A percentile compares a stretch with the other conserved stretches of the same genome.
Conservation (phyloP, 495 filamentous ascomycete species). For the Xylaria scruposa region DNA sequence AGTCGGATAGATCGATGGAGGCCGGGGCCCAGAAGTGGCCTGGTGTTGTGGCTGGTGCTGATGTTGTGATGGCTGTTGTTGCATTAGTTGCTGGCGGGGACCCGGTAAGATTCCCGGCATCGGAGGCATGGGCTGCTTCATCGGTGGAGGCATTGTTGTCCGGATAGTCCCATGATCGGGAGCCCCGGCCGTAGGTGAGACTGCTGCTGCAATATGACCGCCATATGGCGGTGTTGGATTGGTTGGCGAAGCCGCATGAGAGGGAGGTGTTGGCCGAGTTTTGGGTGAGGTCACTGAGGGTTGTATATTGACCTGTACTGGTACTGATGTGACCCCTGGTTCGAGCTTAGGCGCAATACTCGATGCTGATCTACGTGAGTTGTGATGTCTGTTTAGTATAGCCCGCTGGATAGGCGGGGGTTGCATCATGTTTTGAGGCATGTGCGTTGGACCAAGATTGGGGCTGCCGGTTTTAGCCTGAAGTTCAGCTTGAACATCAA, state of each 20-base stretch:
- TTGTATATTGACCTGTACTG: conserved; percentile 61
- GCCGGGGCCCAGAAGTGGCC: conserved; percentile 45
- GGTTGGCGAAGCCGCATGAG: conserved; percentile 79
- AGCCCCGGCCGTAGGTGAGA: conserved; percentile 67
- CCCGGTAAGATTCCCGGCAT: conserved; percentile 56
- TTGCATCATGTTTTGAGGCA: conserved; percentile 68
- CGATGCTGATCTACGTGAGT: conserved; percentile 70
- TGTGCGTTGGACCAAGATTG: conserved; percentile 66
- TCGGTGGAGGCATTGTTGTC: conserved; percentile 48
- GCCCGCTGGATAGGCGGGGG: conserved; percentile 74
- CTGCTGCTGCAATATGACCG: conserved; percentile 71
- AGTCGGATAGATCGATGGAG: conserved; percentile 72
- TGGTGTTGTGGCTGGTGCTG: conserved; percentile 51
- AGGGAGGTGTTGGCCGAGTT: conserved; percentile 81
- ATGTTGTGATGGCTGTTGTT: conserved; percentile 47
- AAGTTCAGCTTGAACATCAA: conserved; percentile 96
- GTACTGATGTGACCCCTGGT: conserved; percentile 61
- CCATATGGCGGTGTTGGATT: conserved; percentile 73
- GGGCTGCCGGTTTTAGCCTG: conserved; percentile 84
- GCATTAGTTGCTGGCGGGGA: conserved; percentile 42
- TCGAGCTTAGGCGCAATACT: conserved; percentile 76
- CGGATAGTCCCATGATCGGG: conserved; percentile 60
- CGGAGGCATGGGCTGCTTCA: conserved; percentile 49
- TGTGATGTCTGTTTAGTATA: conserved; percentile 70
- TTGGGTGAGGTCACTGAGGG: conserved; percentile 59